Evolutionary conservation across 306 rosid genomes (phyloP), one percentile per base, ranked within the genome.

Genomic region (Lupinus albus): DNA sequence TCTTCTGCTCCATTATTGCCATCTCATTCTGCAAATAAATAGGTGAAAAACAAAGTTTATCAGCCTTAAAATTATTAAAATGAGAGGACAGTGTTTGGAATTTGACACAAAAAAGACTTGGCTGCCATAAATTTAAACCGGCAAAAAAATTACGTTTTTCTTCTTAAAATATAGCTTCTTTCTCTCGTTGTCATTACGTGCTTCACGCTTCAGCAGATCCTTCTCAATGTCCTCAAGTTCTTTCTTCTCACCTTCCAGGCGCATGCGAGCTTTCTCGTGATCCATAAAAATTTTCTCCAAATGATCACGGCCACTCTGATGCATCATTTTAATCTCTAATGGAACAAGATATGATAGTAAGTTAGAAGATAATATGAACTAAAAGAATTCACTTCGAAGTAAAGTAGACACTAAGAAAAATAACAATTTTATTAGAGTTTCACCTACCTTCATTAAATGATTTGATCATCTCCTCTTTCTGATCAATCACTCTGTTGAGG

Each of bases 1-100:
- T 84, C 13, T 82, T 83, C 74, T 84, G 95, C 81, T 83, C 95
- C 67, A 64, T 21, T 42, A 84, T 78, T 55, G 95, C 97, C 70
- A 64, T 86, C 67, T 77, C 89, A 79, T 81, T 86, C 97, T 92
- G 76, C 54, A 49, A 56, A 68, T 13, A 13, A 53, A 47, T 32
- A 59, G 20, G 69, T 9, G 28, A 38, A 56, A 13, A 21, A 20
- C 20, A 3, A 38, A 30, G 76, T 42, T 16, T 15, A 44, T 64
- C 41, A n/a, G n/a, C 50, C 42, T 30, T 49, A 7, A 17, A 67
- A 59, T 33, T 67, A 63, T 32, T 50, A 55, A 10, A 54, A 52
- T 17, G 61, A n/a, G 21, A 6, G 32, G 41, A 5, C 0, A 1
- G 46, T 33, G 32, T 13, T 5, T 9, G 3, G 11, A 25, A 51